A percentile compares a stretch with the other conserved stretches of the same genome.
These are phyloP conservation scores for Suillus luteus DNA, from an alignment of 768 basidiomycete species.

Conservation along the genomic window DNA sequence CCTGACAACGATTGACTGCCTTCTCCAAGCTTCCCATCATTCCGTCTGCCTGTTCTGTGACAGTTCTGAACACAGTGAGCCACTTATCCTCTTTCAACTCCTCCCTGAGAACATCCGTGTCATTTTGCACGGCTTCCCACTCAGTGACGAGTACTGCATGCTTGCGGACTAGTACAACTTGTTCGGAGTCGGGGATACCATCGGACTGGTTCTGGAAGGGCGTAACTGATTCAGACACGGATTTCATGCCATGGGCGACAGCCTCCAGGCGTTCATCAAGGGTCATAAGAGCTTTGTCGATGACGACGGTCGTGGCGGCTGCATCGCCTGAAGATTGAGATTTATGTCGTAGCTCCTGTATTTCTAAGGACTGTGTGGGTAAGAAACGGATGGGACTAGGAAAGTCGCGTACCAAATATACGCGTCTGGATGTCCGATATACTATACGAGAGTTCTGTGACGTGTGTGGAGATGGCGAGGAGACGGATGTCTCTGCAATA, in stretches of 20 bases:
- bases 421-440: constrained; percentile 90
- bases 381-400: neutral
- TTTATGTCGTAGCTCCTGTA: constrained; percentile 90
- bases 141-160: constrained; percentile 71
- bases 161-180: constrained; percentile 61
- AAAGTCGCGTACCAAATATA: constrained; percentile 67
- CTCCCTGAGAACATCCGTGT: constrained; percentile 80
- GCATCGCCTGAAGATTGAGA: constrained; percentile 64
- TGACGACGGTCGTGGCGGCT: constrained; percentile 62
- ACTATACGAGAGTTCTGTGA: constrained; percentile 84
- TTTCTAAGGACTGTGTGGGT: constrained; percentile 51
- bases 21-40: constrained; percentile 98
- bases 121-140: constrained; percentile 81
- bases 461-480: constrained; percentile 79
- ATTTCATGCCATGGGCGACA: constrained; percentile 71
- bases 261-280: constrained; percentile 79
- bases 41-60: constrained; percentile 92
- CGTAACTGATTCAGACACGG: constrained; percentile 63
- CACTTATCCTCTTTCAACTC: constrained; percentile 98
- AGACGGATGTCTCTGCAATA: constrained; percentile 66
- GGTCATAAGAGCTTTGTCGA: constrained; percentile 79
- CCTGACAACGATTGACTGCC: constrained; percentile 87
- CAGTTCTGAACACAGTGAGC: constrained; percentile 92
- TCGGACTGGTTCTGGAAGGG: constrained; percentile 54
- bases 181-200: constrained; percentile 46